Base-by-base conservation (phyloP, 495 filamentous ascomycete species). In the Amorphotheca resinae region DNA sequence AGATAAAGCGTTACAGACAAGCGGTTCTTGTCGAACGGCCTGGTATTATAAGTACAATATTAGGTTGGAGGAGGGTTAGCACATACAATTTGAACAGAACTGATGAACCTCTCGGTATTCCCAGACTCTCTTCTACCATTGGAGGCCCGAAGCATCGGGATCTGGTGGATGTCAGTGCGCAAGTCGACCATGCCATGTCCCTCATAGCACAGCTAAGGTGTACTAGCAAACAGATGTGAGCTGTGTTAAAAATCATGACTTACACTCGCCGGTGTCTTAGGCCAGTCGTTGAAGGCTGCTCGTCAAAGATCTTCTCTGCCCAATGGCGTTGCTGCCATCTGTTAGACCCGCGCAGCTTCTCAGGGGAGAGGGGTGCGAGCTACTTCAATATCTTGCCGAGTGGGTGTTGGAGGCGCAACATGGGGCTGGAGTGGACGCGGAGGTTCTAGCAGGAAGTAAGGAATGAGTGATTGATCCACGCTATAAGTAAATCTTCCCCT, bases 241-340 rank as follows among this genome's bases (percentile, higher is more conserved):
- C 3, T 4, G 18, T 37, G 23, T 18, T 14, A 18, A 8, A 1
- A 47, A 33, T 11, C 30, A 47, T 37, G 41, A 52, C 63, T 60
- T 45, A 65, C 64, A 33, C 31, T 56, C 56, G 54, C 32, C 56
- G 50, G 47, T 64, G 57, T 47, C 65, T 69, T 46, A 74, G 51
- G 18, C 63, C 61, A 31, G 69, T 71, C 12, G 67, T 57, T 14
- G 67, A 65, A 33, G 71, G 56, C 1, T 66, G 67, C 3, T 70
- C 59, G 4, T 71, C 70, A 43, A 76, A 76, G 21, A 76, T 72
- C 14, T 70, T 64, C 50, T 76, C 67, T 20, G 72, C 69, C 72
- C 72, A 76, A 45, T 69, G 66, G 11, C 50, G 54, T 21, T 23
- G 22, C 50, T 53, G 15, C 31, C 18, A 22, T 35, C 33, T 37